Percentiles rank a stretch among this genome's conserved stretches.
Conservation (phyloP, 2,329 filamentous ascomycete genomes). For the Colletotrichum ledebouriae region DNA sequence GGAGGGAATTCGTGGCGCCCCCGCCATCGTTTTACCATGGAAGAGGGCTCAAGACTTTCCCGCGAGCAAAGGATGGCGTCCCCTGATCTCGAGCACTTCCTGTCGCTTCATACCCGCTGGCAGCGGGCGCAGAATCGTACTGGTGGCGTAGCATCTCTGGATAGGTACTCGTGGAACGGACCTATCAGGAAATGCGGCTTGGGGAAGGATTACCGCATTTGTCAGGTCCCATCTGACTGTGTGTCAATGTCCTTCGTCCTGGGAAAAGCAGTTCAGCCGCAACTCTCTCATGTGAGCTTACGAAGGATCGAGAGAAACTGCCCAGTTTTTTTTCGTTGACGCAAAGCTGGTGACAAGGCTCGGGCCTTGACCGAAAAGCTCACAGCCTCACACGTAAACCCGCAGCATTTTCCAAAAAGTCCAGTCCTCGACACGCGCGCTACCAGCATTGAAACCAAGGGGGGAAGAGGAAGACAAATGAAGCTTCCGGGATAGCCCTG, state of each 20-base stretch:
- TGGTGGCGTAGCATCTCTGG: slow-evolving; percentile 1
- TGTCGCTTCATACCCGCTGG: slow-evolving; percentile 2
- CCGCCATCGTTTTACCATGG: no score
- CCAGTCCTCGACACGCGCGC: no score
- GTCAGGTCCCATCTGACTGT: background rate
- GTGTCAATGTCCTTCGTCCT: background rate
- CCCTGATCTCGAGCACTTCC: background rate
- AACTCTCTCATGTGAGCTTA: background rate
- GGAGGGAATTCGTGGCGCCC: no score
- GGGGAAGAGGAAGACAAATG: background rate
- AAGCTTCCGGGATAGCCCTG: slow-evolving; percentile 24
- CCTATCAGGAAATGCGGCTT: slow-evolving; percentile 3
- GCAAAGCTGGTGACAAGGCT: no score
- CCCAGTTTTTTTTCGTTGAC: no score
- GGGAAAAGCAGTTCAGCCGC: background rate
- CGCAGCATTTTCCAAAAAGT: no score
- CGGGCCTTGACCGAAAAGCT: slow-evolving; percentile 3
- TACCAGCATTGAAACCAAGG: no score
- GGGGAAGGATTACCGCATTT: slow-evolving; percentile 12
- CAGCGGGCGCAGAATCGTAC: background rate
- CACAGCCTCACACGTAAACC: background rate
- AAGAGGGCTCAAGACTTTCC: no score
- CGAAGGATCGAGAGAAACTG: slow-evolving; percentile 1
- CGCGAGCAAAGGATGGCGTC: no score
- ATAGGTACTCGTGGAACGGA: no score